A percentile compares a stretch with the other conserved stretches of the same genome.
Conservation (phyloP, 2,329 filamentous ascomycete genomes). For the Aspergillus tanneri region DNA sequence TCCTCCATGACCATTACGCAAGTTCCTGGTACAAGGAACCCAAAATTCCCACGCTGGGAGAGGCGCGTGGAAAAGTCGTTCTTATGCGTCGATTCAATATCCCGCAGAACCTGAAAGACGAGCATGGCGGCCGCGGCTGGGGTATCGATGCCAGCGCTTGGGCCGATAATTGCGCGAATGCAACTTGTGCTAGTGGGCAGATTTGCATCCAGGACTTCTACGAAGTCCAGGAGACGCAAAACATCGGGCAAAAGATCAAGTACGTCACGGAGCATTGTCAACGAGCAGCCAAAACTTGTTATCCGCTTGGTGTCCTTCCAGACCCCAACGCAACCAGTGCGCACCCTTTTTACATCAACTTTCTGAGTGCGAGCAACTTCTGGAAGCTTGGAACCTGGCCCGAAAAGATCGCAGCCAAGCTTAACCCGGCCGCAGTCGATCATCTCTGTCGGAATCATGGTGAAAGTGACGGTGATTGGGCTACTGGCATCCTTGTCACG, state of each 20-base stretch:
- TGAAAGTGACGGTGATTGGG: constrained; percentile 61
- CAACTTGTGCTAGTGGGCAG: constrained; percentile 65
- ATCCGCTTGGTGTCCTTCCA: constrained; percentile 37
- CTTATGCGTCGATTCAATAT: constrained; percentile 77
- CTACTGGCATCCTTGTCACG: constrained; percentile 84
- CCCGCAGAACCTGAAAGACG: constrained; percentile 48
- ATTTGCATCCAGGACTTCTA: constrained; percentile 94
- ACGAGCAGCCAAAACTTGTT: constrained; percentile 59
- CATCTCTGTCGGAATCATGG: constrained; percentile 58
- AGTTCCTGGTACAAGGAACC: constrained; percentile 72
- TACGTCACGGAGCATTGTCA: constrained; percentile 73
- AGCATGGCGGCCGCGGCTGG: constrained; percentile 53
- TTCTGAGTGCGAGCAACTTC: constrained; percentile 88
- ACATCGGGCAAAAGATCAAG: constrained; percentile 77
- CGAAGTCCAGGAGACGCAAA: constrained; percentile 72
- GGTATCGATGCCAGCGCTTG: constrained; percentile 64
- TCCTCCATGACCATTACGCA: constrained; percentile 72
- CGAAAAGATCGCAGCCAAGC: constrained; percentile 79
- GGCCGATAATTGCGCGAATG: constrained; percentile 86
- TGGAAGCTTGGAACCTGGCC: constrained; percentile 93
- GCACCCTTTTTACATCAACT: constrained; percentile 81
- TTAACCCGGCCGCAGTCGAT: constrained; percentile 73
- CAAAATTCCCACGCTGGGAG: constrained; percentile 72
- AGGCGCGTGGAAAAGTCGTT: constrained; percentile 78
- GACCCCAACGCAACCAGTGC: constrained; percentile 46